Base-by-base conservation (phyloP, 345 rosid genomes). In the Mangifera indica region DNA sequence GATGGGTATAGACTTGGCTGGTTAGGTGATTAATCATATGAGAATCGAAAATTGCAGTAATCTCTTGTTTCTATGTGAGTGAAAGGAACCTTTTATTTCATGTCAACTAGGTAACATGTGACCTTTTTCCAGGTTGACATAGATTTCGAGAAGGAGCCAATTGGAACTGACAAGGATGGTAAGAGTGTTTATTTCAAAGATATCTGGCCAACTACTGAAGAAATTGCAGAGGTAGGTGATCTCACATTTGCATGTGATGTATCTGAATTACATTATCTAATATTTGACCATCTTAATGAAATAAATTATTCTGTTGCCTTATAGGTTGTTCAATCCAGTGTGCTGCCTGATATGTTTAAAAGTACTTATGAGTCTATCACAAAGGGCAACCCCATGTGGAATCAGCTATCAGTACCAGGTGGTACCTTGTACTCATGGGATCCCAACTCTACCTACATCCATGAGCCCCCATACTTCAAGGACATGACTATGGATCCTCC, bases 381-480 rank as follows among this genome's bases (percentile, higher is more conserved):
- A 59, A 91, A 89, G 86, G 99, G 99, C 46, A 92, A 95, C 70
- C 85, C 93, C 58, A 95, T 86, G 90, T 95, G 99, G 99, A 95
- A 92, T 83, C 73, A 87, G 58, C 81, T 95, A 3, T 77, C 91
- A 3, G 96, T 91, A 48, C 89, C 98, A 24, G 81, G 83, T 40
- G 46, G 69, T 68, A 77, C 80, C 62, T 79, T 87, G 21, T 95
- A 91, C 71, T 79, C 91, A 9, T 95, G 98, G 99, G 97, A 95
- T 65, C 82, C 89, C 20, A 86, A 82, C 64, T 95, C 99, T 52
- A 95, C 98, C 74, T 95, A 95, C 85, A 92, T 95, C 77, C 99
- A 95, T 21, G 99, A 95, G 70, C 98, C 99, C 9, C 99, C 98
- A 0, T 95, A 95, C 83, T 95, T 95, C 83, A 92, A 92, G 86